These are phyloP conservation scores for Aureobasidium sp. DNA, from an alignment of 2,329 filamentous ascomycete genomes.

Conservation along the genomic window DNA sequence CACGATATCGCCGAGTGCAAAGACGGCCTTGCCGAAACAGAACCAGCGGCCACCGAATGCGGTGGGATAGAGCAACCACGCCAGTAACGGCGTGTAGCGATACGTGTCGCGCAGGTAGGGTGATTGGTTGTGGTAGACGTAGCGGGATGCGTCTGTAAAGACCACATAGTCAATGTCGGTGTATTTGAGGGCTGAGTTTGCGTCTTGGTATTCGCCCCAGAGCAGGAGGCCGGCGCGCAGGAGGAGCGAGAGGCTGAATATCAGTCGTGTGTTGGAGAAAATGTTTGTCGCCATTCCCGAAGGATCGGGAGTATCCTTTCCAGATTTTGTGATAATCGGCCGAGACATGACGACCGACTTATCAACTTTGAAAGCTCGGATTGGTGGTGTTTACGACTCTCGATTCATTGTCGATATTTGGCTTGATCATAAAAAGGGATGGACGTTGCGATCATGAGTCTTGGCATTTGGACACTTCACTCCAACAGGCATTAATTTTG, in stretches of 20 bases:
- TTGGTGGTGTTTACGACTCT: neutral
- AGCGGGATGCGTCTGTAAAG: conserved; percentile 90
- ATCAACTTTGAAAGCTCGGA: neutral
- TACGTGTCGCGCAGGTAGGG: conserved; percentile 92
- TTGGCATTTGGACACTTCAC: neutral
- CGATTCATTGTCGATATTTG: neutral
- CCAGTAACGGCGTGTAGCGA: conserved; percentile 88
- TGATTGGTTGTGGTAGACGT: conserved; percentile 57
- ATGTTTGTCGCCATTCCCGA: neutral
- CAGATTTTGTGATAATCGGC: neutral
- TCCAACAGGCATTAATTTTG: neutral
- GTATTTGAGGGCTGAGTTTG: conserved; percentile 87
- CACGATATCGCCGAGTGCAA: conserved; percentile 73
- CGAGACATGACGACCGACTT: neutral
- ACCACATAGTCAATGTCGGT: conserved; percentile 98
- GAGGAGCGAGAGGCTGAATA: conserved; percentile 44
- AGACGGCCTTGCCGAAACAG: conserved; percentile 79
- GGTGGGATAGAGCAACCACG: conserved; percentile 84
- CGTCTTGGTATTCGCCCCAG: conserved; percentile 90
- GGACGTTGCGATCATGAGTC: conserved; percentile 2
- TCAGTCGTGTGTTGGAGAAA: conserved; percentile 18
- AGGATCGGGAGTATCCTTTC: neutral
- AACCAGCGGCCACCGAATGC: conserved; percentile 59
- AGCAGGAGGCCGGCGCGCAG: conserved; percentile 69
- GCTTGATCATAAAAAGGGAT: neutral